phyloP scores from a whole-genome alignment of 345 rosid genomes.

The Moricandia moricandioides region DNA sequence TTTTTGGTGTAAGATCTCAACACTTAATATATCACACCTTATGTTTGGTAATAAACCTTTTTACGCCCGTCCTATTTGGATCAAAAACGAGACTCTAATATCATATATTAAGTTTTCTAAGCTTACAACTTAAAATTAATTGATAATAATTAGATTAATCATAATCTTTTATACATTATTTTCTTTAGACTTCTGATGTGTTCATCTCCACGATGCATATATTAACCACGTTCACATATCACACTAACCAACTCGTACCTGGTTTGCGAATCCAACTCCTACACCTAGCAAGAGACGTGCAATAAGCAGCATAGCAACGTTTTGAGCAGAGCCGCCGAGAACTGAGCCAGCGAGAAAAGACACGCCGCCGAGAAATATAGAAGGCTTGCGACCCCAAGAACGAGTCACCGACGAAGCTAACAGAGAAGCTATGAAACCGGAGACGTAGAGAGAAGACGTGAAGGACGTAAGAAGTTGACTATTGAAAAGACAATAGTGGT shows the following conservation, averaged over 20 bases:
- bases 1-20: too few species aligned
- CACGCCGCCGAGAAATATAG: conserved; percentile 56
- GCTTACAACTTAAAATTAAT: too few species aligned
- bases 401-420: conserved; percentile 58
- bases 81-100: too few species aligned
- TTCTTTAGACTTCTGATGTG: too few species aligned
- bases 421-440: conserved; percentile 62
- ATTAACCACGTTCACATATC: too few species aligned
- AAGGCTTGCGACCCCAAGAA: conserved; percentile 60
- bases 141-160: too few species aligned
- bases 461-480: conserved; percentile 69
- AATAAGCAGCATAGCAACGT: conserved; percentile 57
- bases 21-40: too few species aligned
- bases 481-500: conserved; percentile 76
- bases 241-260: conserved; percentile 40
- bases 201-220: too few species aligned
- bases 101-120: too few species aligned
- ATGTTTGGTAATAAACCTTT: too few species aligned
- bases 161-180: too few species aligned
- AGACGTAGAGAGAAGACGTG: conserved; percentile 72
- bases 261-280: conserved; percentile 75
- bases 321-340: conserved; percentile 54
- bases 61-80: too few species aligned
- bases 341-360: conserved; percentile 63
- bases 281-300: conserved; percentile 71